Percentiles rank a stretch among this genome's conserved stretches.
Evolutionary conservation across 805 yeast genomes (phyloP).

Genomic region (Lipomyces orientalis): DNA sequence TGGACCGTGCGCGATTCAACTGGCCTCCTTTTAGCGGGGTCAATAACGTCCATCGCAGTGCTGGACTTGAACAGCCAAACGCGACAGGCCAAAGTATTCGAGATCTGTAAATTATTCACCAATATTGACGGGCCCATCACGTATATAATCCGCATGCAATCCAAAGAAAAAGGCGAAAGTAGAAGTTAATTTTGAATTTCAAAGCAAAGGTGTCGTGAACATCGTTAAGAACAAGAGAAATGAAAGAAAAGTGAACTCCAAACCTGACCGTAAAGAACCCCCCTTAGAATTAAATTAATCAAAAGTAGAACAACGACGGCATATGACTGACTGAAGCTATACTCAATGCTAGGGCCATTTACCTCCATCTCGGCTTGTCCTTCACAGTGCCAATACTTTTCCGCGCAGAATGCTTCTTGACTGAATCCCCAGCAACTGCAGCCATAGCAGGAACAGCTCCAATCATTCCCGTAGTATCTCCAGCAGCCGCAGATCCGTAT

Average conservation of each 20-base stretch:
- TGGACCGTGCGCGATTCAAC: too few species aligned
- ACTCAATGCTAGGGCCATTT: background rate
- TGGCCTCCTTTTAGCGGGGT: too few species aligned
- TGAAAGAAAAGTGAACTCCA: background rate
- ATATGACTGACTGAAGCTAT: too few species aligned
- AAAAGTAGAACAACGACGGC: background rate
- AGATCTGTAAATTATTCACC: background rate
- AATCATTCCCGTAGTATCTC: background rate
- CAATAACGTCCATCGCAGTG: too few species aligned
- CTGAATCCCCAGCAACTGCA: background rate
- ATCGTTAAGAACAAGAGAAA: background rate
- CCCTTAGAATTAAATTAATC: background rate
- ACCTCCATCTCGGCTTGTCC: constrained; percentile 31
- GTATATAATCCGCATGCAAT: background rate
- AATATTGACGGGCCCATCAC: background rate
- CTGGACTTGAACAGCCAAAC: too few species aligned
- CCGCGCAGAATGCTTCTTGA: constrained; percentile 12
- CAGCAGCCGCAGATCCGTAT: constrained; percentile 12
- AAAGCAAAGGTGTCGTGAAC: background rate
- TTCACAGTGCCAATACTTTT: constrained; percentile 27
- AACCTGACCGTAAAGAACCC: background rate
- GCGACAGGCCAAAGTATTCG: background rate
- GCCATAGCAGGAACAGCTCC: background rate
- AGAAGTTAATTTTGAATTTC: background rate
- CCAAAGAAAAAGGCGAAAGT: background rate